Conservation (phyloP, 768 basidiomycete genomes). For the Kwoniella botswanensis region DNA sequence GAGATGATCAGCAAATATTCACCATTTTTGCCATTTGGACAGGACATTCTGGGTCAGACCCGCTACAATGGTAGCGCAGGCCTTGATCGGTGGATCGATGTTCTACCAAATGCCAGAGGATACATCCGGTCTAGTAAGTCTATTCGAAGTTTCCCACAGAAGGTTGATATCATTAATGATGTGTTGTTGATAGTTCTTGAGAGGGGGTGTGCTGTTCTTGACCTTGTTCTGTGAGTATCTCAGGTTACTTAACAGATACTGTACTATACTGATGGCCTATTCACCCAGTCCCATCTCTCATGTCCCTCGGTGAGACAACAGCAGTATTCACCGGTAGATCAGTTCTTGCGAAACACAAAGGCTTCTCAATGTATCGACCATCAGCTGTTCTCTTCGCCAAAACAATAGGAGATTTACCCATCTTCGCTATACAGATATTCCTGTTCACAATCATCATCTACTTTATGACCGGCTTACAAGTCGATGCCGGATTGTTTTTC, state of each 20-base stretch:
- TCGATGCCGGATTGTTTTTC: conserved; percentile 41
- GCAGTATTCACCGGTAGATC: conserved; percentile 53
- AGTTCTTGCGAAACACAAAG: conserved; percentile 55
- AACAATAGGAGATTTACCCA: conserved; percentile 60
- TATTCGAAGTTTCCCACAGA: not conserved
- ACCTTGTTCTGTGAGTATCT: conserved; percentile 57
- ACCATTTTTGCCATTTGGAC: not conserved
- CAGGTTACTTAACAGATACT: not conserved
- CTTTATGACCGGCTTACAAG: conserved; percentile 47
- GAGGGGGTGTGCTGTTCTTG: conserved; percentile 82
- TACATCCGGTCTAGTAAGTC: conserved; percentile 63
- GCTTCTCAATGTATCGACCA: conserved; percentile 52
- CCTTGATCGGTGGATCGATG: conserved; percentile 67
- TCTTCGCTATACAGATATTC: conserved; percentile 53
- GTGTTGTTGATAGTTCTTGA: conserved; percentile 63
- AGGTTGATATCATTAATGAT: not conserved
- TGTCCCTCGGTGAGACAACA: conserved; percentile 48
- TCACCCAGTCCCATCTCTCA: conserved; percentile 28
- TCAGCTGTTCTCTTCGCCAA: conserved; percentile 60
- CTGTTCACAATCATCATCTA: conserved; percentile 54
- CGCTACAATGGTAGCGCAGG: conserved; percentile 58
- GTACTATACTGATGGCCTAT: not conserved
- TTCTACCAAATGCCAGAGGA: conserved; percentile 66
- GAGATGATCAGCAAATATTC: not conserved
- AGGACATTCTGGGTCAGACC: conserved; percentile 46